Evolutionary conservation across 257 asterid species (phyloP).

Genomic region (Fraxinus excelsior): DNA sequence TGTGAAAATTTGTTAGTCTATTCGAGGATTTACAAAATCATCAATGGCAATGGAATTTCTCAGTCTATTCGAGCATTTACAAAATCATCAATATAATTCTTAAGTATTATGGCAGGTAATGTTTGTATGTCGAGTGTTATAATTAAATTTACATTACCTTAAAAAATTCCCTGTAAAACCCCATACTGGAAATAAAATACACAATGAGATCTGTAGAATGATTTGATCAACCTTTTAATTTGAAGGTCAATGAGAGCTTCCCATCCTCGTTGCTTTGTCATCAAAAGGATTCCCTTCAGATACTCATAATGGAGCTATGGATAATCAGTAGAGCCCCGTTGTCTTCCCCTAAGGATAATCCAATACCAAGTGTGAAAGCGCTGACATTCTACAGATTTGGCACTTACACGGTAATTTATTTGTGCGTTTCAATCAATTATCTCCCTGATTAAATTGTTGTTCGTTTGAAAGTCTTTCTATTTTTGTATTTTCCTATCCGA

Average conservation of each 20-base stretch:
- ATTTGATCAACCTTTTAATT: neutral
- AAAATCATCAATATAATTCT: no score
- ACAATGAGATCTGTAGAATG: neutral
- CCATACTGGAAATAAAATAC: neutral
- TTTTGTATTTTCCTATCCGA: no score
- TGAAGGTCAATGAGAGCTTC: constrained; percentile 74
- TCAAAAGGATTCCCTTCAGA: constrained; percentile 76
- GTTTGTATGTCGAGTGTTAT: no score
- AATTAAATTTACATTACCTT: no score
- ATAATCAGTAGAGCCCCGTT: constrained; percentile 66
- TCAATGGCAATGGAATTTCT: no score
- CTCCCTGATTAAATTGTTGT: no score
- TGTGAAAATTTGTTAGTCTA: no score
- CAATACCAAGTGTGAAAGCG: constrained; percentile 89
- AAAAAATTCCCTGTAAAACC: neutral
- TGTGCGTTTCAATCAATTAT: no score
- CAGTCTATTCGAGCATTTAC: no score
- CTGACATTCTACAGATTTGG: constrained; percentile 81
- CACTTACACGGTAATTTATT: constrained; percentile 64
- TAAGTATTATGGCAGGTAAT: no score
- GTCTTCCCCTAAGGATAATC: constrained; percentile 87
- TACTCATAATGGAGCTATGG: constrained; percentile 58
- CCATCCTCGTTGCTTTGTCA: constrained; percentile 77
- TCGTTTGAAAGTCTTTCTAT: no score
- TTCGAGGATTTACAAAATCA: no score